phyloP scores from a whole-genome alignment of 78 protist genomes.

The Emiliania huxleyi region DNA sequence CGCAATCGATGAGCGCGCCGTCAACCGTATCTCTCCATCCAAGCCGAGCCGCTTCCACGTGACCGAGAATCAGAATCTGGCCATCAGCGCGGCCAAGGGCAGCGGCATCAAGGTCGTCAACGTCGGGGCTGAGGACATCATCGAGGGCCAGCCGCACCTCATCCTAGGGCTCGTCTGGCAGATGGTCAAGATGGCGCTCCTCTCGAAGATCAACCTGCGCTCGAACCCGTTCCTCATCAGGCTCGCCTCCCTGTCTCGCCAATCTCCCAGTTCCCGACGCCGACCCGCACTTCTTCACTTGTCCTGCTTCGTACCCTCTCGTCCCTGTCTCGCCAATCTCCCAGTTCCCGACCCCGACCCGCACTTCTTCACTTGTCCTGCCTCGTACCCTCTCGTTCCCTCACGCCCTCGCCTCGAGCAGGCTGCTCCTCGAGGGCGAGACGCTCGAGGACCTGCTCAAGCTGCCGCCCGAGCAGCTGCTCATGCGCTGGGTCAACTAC shows the following conservation, averaged over 20 bases:
- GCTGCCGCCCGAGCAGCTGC: conserved; percentile 76
- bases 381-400: too few relatives aligned
- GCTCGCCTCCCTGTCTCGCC: too few relatives aligned
- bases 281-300: too few relatives aligned
- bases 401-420: too few relatives aligned
- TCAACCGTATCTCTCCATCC: conserved; percentile 36
- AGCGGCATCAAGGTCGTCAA: conserved; percentile 79
- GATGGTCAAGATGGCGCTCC: conserved; percentile 71
- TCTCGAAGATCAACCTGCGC: conserved; percentile 75
- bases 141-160: neutral
- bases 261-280: too few relatives aligned
- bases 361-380: too few relatives aligned
- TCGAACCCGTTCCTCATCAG: conserved; percentile 88
- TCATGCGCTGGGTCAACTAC: neutral
- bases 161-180: conserved; percentile 94
- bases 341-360: too few relatives aligned
- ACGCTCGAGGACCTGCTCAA: conserved; percentile 75
- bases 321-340: too few relatives aligned
- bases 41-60: neutral
- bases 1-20: conserved; percentile 74
- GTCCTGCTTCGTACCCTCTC: too few relatives aligned
- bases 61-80: conserved; percentile 45
- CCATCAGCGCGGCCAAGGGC: conserved; percentile 86
- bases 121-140: conserved; percentile 79
- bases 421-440: conserved; percentile 86